Evolutionary conservation across 805 yeast genomes (phyloP).

Genomic region (Candida michaelii): DNA sequence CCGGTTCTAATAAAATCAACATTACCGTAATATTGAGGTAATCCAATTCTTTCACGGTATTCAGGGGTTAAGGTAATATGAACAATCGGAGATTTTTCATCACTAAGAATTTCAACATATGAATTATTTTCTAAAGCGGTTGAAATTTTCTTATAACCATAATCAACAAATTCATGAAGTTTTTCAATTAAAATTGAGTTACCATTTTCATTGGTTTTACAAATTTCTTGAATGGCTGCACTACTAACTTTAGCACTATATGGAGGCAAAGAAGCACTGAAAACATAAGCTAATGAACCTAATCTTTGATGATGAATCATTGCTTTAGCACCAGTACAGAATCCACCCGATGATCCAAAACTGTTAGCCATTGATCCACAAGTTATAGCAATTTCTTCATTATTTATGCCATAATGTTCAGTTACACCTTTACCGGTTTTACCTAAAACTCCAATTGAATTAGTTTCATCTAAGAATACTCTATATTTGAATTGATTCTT

Average conservation of each 20-base stretch:
- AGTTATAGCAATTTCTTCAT: constrained; percentile 78
- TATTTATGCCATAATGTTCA: constrained; percentile 68
- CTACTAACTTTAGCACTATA: constrained; percentile 69
- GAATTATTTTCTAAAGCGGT: constrained; percentile 33
- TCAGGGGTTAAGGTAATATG: constrained; percentile 60
- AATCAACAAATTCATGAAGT: constrained; percentile 42
- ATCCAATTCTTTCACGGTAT: constrained; percentile 41
- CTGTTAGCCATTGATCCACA: constrained; percentile 83
- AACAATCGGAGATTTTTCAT: constrained; percentile 61
- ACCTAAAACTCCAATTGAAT: constrained; percentile 86
- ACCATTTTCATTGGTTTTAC: constrained; percentile 32
- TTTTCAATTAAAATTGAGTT: constrained; percentile 29
- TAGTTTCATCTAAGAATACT: constrained; percentile 81
- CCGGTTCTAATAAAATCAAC: constrained; percentile 43
- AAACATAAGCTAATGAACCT: constrained; percentile 85
- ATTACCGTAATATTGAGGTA: constrained; percentile 54
- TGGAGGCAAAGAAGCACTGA: constrained; percentile 93
- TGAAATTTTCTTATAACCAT: constrained; percentile 42
- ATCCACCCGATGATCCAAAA: constrained; percentile 87
- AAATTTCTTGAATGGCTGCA: constrained; percentile 51
- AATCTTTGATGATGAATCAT: constrained; percentile 93
- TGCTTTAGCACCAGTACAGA: constrained; percentile 79
- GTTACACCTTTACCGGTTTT: constrained; percentile 79
- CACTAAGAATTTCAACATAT: constrained; percentile 55
- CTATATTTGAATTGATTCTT: constrained; percentile 83